Evolutionary conservation across 2,329 filamentous ascomycete genomes (phyloP).

Genomic region (Leptographium galeiforme): DNA sequence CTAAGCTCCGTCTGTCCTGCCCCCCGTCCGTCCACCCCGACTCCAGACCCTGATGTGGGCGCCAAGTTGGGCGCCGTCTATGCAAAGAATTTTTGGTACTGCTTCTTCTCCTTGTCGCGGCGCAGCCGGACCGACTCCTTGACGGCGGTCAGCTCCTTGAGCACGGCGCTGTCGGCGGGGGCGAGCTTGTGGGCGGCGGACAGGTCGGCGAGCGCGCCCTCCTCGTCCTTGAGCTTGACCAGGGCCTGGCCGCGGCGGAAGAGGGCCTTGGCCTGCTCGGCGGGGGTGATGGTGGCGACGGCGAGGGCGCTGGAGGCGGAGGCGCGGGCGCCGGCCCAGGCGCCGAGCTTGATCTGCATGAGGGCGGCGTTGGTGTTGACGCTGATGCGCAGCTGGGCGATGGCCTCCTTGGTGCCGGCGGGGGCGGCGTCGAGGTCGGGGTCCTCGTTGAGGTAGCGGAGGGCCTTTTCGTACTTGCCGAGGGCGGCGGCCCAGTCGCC

Average conservation of each 20-base stretch:
- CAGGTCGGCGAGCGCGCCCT: conserved; percentile 62
- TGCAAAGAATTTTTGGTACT: conserved; percentile 83
- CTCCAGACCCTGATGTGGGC: too few relatives aligned
- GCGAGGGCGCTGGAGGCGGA: conserved; percentile 63
- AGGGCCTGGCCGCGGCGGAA: conserved; percentile 73
- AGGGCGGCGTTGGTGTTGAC: conserved; percentile 84
- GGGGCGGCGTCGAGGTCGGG: conserved; percentile 61
- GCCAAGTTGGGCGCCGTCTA: background rate
- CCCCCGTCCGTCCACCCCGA: too few relatives aligned
- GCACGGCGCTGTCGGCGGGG: conserved; percentile 62
- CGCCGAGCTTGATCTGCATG: conserved; percentile 66
- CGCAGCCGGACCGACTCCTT: conserved; percentile 64
- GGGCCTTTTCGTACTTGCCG: conserved; percentile 86
- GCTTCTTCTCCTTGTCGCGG: conserved; percentile 79
- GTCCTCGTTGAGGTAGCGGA: conserved; percentile 81
- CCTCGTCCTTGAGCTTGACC: conserved; percentile 69
- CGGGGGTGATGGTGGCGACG: conserved; percentile 49
- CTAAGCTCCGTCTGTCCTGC: background rate
- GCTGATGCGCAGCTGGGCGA: conserved; percentile 66
- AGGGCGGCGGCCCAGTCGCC: conserved; percentile 58
- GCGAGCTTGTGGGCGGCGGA: conserved; percentile 61
- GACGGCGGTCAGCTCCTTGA: conserved; percentile 60
- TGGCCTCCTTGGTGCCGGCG: conserved; percentile 48
- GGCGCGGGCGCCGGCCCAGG: conserved; percentile 56
- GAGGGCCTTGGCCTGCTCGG: conserved; percentile 78